phyloP scores from a whole-genome alignment of 1,284 basidiomycete genomes.

The Erythrobasidium hasegawianum region DNA sequence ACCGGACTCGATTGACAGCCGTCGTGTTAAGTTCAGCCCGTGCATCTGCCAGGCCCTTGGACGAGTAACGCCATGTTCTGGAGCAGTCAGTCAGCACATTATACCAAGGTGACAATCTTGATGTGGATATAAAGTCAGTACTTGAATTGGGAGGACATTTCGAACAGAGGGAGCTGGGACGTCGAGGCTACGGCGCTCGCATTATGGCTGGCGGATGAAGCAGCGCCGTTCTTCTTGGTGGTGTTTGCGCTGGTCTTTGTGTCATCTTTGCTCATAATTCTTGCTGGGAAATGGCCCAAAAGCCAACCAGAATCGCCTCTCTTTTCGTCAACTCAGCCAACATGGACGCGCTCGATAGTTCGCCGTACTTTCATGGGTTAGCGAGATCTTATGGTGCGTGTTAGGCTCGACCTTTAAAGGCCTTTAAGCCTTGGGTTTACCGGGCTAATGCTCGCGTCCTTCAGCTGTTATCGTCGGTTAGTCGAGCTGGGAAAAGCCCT shows the following conservation, averaged over 20 bases:
- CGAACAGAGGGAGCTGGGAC: slow-evolving; percentile 56
- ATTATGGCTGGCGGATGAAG: neutral
- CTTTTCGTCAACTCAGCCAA: too few relatives aligned
- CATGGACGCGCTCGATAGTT: slow-evolving; percentile 27
- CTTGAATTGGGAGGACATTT: slow-evolving; percentile 76
- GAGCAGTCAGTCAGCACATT: neutral
- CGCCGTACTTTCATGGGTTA: slow-evolving; percentile 19
- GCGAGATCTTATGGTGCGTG: slow-evolving; percentile 22
- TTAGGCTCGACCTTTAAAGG: neutral
- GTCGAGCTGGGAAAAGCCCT: neutral
- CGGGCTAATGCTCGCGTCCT: slow-evolving; percentile 4
- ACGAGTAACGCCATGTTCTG: slow-evolving; percentile 75
- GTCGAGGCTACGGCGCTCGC: neutral
- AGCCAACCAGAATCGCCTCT: too few relatives aligned
- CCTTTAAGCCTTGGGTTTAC: neutral
- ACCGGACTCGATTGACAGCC: slow-evolving; percentile 68
- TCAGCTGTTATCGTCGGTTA: slow-evolving; percentile 33
- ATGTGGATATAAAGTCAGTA: slow-evolving; percentile 44
- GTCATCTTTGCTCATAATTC: neutral
- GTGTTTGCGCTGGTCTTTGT: slow-evolving; percentile 7
- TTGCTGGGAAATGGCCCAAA: too few relatives aligned
- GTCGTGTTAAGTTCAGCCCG: slow-evolving; percentile 64
- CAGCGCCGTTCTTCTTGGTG: slow-evolving; percentile 1
- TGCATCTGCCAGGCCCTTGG: slow-evolving; percentile 57
- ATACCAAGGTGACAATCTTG: neutral